Base-by-base conservation (phyloP, 371 early-diverging fungal species). In the Syncephalis plumigaleata region DNA sequence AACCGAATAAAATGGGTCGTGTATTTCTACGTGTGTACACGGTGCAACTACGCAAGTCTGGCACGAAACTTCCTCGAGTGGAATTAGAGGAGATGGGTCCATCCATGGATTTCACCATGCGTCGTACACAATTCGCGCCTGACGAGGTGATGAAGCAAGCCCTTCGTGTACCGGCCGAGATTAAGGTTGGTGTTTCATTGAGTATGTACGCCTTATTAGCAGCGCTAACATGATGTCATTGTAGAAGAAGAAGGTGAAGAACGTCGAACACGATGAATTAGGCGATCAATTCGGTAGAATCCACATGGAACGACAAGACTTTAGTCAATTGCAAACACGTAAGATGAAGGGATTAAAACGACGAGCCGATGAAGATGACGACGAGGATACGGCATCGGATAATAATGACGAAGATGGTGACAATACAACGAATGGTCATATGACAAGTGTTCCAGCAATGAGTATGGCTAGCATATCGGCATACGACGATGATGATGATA, bases 341-440 rank as follows among this genome's bases (percentile, higher is more conserved):
- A 97, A 97, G 78, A 90, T 97, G 87, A 92, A 93, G 79, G 98
- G 89, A 51, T 67, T 97, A 58, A 91, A 91, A 70, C 67, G 79
- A 52, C 63, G 68, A 38, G 43, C 64, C 27, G 51, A 55, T 24
- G 66, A 67, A 40, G 31, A 31, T 11, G 58, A 61, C 21, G 39
- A n/a, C n/a, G n/a, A n/a, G n/a, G n/a, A n/a, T n/a, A n/a, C 36
- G 3, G 3, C 31, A 31, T 42, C 51, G 17, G 46, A 23, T n/a
- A 63, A 65, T 17, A 68, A 71, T 37, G 66, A 57, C 9, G 72
- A 68, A 7, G 73, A 67, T 13, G 64, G 59, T 36, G 46, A 42
- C 16, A 27, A 20, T 11, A 31, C 31, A n/a, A n/a, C n/a, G n/a
- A n/a, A n/a, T n/a, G n/a, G n/a, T n/a, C n/a, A n/a, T n/a, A n/a